Evolutionary conservation across 179 eudicot genomes (phyloP), one percentile per base, ranked within the genome.

Genomic region (Drosera spatulata): DNA sequence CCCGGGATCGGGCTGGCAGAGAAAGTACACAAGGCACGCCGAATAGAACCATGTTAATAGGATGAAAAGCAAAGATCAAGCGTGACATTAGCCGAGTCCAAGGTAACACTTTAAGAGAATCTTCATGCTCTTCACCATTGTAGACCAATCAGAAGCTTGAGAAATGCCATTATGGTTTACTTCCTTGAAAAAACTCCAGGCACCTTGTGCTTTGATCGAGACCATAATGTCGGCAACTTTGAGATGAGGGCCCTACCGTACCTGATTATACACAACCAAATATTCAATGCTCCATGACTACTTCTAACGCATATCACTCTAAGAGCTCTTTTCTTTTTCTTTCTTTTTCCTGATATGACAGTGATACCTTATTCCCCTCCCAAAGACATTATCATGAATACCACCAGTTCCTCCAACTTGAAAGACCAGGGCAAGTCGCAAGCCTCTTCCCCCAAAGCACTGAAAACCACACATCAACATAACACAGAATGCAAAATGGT

Each of bases 181-280:
- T 67, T 72, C 79, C 67, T 73, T 75, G 60, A 88, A 70, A 59
- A 78, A 69, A 76, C 71, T 80, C 57, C 69, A 69, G 84, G 62
- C 67, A 57, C 69, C 73, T 77, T 82, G 68, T 83, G 87, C 76
- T 88, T 85, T 53, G 95, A 85, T 63, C 82, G 77, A 57, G 70
- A 77, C 62, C 79, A 77, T 41, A 81, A 58, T 56, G 71, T 77
- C n/a, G 86, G 69, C 66, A 84, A 53, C 45, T 75, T 72, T 33
- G 82, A 79, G 57, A 73, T 62, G n/a, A 85, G 56, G 44, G 72
- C 61, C 63, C 69, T 71, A 61, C 70, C 79, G 70, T 75, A 80
- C 80, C 95, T 91, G 85, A 81, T 22, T 38, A 39, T 22, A 58
- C 51, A 49, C 55, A 45, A 59, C 33, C 46, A 58, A 15, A 14